Conservation (phyloP, 2,329 filamentous ascomycete genomes). For the Curvularia sp. region DNA sequence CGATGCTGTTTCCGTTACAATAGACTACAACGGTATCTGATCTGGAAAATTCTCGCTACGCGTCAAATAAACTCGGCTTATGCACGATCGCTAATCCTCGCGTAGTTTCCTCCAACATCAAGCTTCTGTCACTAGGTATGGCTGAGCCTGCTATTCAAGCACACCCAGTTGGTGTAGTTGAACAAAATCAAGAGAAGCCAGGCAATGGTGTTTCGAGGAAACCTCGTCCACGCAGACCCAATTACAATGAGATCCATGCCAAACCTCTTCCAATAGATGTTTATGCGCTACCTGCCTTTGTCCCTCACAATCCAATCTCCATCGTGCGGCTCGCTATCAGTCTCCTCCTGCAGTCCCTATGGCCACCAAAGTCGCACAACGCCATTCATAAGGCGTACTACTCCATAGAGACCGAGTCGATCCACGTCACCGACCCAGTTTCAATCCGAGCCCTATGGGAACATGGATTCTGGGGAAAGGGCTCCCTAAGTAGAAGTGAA, state of each 20-base stretch:
- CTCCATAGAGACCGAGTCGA: conserved; percentile 79
- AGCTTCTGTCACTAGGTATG: conserved; percentile 22
- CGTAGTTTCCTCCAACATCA: conserved; percentile 21
- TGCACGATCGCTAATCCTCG: conserved; percentile 16
- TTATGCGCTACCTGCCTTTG: conserved; percentile 84
- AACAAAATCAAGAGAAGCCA: conserved; percentile 22
- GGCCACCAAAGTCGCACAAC: conserved; percentile 69
- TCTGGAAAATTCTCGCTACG: conserved; percentile 12
- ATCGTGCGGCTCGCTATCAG: conserved; percentile 79
- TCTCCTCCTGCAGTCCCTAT: conserved; percentile 76
- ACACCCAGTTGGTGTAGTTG: conserved; percentile 15
- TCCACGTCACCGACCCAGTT: conserved; percentile 79
- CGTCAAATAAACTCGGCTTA: neutral
- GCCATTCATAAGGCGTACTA: conserved; percentile 76
- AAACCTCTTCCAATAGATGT: conserved; percentile 80
- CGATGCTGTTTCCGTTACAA: conserved; percentile 44
- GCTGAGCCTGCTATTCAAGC: conserved; percentile 16
- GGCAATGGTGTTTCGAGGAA: conserved; percentile 32
- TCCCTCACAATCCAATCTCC: conserved; percentile 91
- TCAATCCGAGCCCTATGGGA: conserved; percentile 88
- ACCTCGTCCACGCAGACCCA: conserved; percentile 54
- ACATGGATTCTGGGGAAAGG: conserved; percentile 97
- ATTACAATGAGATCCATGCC: conserved; percentile 77
- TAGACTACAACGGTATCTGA: conserved; percentile 53
- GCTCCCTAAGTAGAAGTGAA: conserved; percentile 89